phyloP scores from a whole-genome alignment of 2,329 filamentous ascomycete species.

The Paecilomyces sp. region DNA sequence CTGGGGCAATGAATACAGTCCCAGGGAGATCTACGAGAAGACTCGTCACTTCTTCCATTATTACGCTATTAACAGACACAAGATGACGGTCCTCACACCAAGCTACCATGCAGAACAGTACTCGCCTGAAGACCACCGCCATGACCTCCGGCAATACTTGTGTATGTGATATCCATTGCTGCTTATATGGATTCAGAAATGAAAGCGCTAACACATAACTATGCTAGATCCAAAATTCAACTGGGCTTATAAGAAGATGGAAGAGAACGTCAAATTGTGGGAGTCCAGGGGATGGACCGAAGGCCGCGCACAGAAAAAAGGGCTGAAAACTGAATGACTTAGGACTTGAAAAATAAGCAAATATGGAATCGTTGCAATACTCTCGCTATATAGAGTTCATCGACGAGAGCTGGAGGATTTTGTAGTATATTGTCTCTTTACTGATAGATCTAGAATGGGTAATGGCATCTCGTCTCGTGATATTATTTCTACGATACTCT shows the following conservation, averaged over 20 bases:
- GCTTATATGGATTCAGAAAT: not conserved
- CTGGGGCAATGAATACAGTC: conserved; percentile 36
- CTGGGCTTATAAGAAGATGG: conserved; percentile 44
- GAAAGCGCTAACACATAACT: not conserved
- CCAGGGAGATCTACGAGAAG: conserved; percentile 42
- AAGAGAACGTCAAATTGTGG: conserved; percentile 38
- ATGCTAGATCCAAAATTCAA: conserved; percentile 30
- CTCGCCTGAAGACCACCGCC: conserved; percentile 51
- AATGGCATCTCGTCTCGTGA: not conserved
- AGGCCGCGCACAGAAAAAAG: not conserved
- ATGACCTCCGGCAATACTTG: conserved; percentile 51
- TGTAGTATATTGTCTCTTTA: not conserved
- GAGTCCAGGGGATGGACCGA: conserved; percentile 15
- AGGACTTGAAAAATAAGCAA: not conserved
- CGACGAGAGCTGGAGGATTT: not conserved
- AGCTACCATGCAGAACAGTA: conserved; percentile 49
- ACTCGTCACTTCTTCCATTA: conserved; percentile 37
- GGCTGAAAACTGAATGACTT: not conserved
- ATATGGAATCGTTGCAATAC: not conserved
- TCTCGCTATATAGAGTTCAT: not conserved
- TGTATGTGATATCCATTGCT: conserved; percentile 21
- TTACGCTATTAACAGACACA: conserved; percentile 60
- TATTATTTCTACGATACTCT: no score
- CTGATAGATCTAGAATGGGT: not conserved
- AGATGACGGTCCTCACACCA: conserved; percentile 55